A percentile compares a stretch with the other conserved stretches of the same genome.
Conservation (phyloP, 2,329 filamentous ascomycete genomes). For the Penicillium sp. region DNA sequence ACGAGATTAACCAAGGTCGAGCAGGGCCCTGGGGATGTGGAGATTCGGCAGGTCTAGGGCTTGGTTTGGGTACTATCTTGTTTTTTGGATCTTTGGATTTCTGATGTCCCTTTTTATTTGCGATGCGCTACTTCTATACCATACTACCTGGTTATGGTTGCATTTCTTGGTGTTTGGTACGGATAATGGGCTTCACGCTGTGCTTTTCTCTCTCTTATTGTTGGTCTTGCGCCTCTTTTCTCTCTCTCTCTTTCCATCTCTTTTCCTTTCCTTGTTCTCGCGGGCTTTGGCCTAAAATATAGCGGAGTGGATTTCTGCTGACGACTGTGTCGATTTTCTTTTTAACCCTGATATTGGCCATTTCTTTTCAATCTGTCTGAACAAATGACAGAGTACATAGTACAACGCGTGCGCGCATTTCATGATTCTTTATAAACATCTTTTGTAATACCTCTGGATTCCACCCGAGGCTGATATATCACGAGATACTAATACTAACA, state of each 20-base stretch:
- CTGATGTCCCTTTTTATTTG: neutral
- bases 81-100: neutral
- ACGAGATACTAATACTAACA: slow-evolving; percentile 66
- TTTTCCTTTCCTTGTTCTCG: neutral
- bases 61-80: slow-evolving; percentile 2
- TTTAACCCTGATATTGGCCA: neutral
- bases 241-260: neutral
- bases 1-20: slow-evolving; percentile 28
- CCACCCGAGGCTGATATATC: neutral
- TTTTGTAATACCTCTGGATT: neutral
- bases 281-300: neutral
- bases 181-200: neutral
- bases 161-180: slow-evolving; percentile 6
- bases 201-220: neutral
- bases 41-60: slow-evolving; percentile 28
- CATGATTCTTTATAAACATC: slow-evolving; percentile 2
- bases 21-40: slow-evolving; percentile 21
- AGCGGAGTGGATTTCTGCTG: neutral
- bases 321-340: neutral
- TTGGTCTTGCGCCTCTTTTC: neutral
- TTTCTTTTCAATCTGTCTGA: neutral
- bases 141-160: slow-evolving; percentile 4
- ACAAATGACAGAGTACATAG: slow-evolving; percentile 3
- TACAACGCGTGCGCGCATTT: slow-evolving; percentile 1
- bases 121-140: neutral